phyloP scores from a whole-genome alignment of 2,329 filamentous ascomycete genomes.

The Aspergillus hiratsukae region DNA sequence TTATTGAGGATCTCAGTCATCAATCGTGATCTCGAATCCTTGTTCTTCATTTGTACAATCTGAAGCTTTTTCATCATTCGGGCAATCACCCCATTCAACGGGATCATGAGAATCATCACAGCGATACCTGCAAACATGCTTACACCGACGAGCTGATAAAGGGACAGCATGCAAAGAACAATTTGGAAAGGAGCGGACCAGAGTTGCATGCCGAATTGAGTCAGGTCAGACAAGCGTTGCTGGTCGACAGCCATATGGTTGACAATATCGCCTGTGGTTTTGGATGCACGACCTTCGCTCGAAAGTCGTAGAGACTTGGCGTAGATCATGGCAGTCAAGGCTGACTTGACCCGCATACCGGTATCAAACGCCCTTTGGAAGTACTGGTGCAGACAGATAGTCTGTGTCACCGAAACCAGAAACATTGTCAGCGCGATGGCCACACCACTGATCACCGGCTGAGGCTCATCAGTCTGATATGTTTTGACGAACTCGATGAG shows the following conservation, averaged over 20 bases:
- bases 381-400: slow-evolving; percentile 89
- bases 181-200: slow-evolving; percentile 99
- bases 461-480: slow-evolving; percentile 58
- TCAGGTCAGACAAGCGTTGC: slow-evolving; percentile 87
- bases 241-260: slow-evolving; percentile 99
- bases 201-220: slow-evolving; percentile 90
- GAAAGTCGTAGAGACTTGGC: slow-evolving; percentile 84
- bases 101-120: slow-evolving; percentile 97
- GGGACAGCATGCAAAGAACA: slow-evolving; percentile 85
- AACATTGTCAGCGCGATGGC: slow-evolving; percentile 94
- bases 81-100: slow-evolving; percentile 87
- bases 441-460: slow-evolving; percentile 78
- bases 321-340: slow-evolving; percentile 86
- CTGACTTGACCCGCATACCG: slow-evolving; percentile 93
- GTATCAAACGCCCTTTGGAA: slow-evolving; percentile 93
- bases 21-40: slow-evolving; percentile 84
- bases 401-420: slow-evolving; percentile 76
- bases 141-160: slow-evolving; percentile 90
- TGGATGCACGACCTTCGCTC: slow-evolving; percentile 82
- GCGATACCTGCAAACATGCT: slow-evolving; percentile 95
- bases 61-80: slow-evolving; percentile 91
- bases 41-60: slow-evolving; percentile 98
- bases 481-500: slow-evolving; percentile 83
- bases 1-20: slow-evolving; percentile 99
- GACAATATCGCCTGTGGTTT: slow-evolving; percentile 95